A percentile compares a stretch with the other conserved stretches of the same genome.
These are phyloP conservation scores for Candida berthetii DNA, from an alignment of 805 yeast species.

Conservation along the genomic window DNA sequence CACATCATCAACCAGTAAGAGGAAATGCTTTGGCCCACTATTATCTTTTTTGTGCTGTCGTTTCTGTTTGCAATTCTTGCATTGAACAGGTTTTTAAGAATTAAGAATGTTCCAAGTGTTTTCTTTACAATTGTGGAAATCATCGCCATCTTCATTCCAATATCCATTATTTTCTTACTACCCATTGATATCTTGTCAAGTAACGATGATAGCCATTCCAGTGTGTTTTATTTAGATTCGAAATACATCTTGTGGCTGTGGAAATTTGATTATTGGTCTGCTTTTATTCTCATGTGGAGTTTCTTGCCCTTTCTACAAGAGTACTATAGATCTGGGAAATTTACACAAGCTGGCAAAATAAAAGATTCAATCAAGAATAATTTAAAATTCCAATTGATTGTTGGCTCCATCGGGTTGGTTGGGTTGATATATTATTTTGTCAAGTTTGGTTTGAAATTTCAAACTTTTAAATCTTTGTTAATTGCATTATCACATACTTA, in stretches of 20 bases:
- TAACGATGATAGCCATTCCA: constrained; percentile 14
- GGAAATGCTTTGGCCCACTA: constrained; percentile 15
- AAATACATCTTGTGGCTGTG: constrained; percentile 50
- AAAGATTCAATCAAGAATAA: constrained; percentile 52
- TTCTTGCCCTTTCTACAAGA: constrained; percentile 68
- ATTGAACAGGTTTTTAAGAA: constrained; percentile 12
- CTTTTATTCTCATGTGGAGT: constrained; percentile 76
- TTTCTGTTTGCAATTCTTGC: constrained; percentile 13
- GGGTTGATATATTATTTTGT: constrained; percentile 56
- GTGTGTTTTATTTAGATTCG: constrained; percentile 41
- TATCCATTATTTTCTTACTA: constrained; percentile 64
- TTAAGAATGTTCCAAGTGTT: constrained; percentile 15
- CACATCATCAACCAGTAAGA: no score
- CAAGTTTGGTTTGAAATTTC: constrained; percentile 47
- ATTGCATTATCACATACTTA: constrained; percentile 77
- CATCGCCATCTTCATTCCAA: constrained; percentile 65
- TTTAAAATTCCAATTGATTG: constrained; percentile 52
- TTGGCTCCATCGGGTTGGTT: constrained; percentile 43
- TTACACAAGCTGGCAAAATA: constrained; percentile 37
- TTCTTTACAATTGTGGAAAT: constrained; percentile 21
- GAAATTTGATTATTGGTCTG: constrained; percentile 76
- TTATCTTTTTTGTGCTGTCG: constrained; percentile 11
- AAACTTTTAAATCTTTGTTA: constrained; percentile 56
- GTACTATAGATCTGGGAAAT: constrained; percentile 66
- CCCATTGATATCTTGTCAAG: constrained; percentile 69